Evolutionary conservation across 352 stramenopile species (phyloP), one percentile per base, ranked within the genome.

Genomic region (Paralagenidium karlingii): DNA sequence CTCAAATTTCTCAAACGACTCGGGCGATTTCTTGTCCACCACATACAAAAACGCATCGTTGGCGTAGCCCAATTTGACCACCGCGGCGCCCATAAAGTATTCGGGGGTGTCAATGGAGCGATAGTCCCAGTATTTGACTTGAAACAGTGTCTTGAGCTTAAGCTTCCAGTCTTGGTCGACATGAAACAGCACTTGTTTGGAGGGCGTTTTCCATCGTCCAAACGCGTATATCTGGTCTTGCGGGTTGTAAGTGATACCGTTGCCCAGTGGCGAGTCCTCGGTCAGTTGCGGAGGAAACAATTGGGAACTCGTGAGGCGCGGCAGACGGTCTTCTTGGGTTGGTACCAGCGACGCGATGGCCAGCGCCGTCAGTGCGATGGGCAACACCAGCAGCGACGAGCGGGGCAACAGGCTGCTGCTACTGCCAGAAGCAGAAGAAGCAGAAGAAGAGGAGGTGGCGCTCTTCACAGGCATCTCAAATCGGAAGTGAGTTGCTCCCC

Each of bases 61-160:
- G 11, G 52, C 53, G 38, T 73, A 73, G 3, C 60, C 54, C n/a
- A 73, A 38, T 49, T 62, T 59, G 28, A 69, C 55, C 29, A 74
- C 36, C 3, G 62, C 58, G 18, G 58, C 47, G 19, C 51, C 62
- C 22, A 74, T 43, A 31, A 74, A 74, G 31, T 50, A 64, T 8
- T 55, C 10, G 0, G 21, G 16, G 18, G 62, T 67, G 47, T 68
- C 51, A 24, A 69, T 30, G 13, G 55, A 68, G 19, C 38, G 48
- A 45, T 68, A 74, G 49, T 74, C 58, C 62, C 62, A 74, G 15
- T 40, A 43, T 48, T 74, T 74, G 31, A 44, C 68, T 18, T 31
- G 32, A 22, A 69, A 55, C 7, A 41, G 19, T 12, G 38, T 40
- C 11, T 47, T 19, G 1, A 50, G 30, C 7, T 31, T 34, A 8